Conservation (phyloP, 805 yeast genomes). For the Candida khao-thaluensis region DNA sequence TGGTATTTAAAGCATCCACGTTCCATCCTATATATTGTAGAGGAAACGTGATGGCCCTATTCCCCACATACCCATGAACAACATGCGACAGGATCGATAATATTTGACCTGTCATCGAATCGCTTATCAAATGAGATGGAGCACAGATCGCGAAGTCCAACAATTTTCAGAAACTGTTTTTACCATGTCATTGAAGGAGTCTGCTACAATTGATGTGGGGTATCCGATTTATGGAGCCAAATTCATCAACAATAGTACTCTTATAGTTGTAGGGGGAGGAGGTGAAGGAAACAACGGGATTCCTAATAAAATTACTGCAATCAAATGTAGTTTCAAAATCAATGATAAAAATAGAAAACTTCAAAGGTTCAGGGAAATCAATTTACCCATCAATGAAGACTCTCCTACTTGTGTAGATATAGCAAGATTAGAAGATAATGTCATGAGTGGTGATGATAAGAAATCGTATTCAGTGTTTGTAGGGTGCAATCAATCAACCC, state of each 20-base stretch:
- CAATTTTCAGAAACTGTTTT: too few species aligned
- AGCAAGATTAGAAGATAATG: conserved; percentile 13
- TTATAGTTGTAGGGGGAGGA: conserved; percentile 89
- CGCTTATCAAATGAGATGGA: background rate
- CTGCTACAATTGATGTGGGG: conserved; percentile 46
- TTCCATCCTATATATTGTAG: conserved; percentile 67
- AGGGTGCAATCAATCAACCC: conserved; percentile 73
- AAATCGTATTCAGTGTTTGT: conserved; percentile 53
- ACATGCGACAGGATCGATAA: conserved; percentile 68
- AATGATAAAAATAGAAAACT: conserved; percentile 40
- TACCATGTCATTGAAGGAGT: conserved; percentile 33
- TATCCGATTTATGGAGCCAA: conserved; percentile 82
- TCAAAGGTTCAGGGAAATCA: conserved; percentile 62
- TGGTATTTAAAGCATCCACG: conserved; percentile 64
- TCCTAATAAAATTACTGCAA: conserved; percentile 75
- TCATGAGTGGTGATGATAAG: conserved; percentile 18
- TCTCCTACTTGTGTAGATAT: conserved; percentile 83
- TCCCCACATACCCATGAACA: conserved; percentile 72
- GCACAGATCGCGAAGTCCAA: conserved; percentile 3
- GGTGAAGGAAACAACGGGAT: conserved; percentile 92
- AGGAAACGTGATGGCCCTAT: conserved; percentile 65
- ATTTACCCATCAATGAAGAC: conserved; percentile 65
- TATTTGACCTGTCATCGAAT: conserved; percentile 18
- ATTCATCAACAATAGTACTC: conserved; percentile 57
- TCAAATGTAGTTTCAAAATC: conserved; percentile 55